These are phyloP conservation scores for Fusarium gaditjirri DNA, from an alignment of 2,329 filamentous ascomycete genomes.

Conservation along the genomic window DNA sequence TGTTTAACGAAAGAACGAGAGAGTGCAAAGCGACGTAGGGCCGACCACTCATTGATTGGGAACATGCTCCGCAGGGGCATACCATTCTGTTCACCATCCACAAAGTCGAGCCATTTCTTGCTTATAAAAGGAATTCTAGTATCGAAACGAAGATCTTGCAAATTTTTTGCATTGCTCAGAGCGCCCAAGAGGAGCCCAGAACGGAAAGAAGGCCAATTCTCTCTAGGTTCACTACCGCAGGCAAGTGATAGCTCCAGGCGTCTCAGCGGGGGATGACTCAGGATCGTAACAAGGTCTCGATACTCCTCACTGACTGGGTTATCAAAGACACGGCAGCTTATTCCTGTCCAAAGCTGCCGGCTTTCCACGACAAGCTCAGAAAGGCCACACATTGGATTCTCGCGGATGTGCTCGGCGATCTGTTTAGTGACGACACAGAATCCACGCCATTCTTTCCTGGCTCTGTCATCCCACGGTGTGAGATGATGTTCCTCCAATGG, in stretches of 20 bases:
- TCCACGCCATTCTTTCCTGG: conserved; percentile 41
- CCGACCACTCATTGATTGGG: conserved; percentile 43
- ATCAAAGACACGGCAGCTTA: conserved; percentile 34
- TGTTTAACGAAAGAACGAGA: conserved; percentile 45
- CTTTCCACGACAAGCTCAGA: conserved; percentile 51
- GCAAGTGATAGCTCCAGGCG: conserved; percentile 14
- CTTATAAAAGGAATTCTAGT: background rate
- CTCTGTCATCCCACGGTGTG: background rate
- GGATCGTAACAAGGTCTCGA: background rate
- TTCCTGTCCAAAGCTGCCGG: conserved; percentile 44
- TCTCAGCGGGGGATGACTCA: background rate
- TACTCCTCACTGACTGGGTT: background rate
- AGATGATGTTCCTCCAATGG: background rate
- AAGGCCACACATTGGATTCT: conserved; percentile 20
- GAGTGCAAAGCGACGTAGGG: conserved; percentile 48
- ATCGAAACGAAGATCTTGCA: conserved; percentile 41
- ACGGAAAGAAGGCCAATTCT: background rate
- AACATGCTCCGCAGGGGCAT: conserved; percentile 46
- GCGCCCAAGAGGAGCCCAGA: background rate
- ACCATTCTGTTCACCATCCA: background rate
- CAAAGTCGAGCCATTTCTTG: rapidly evolving
- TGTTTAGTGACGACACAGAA: conserved; percentile 44
- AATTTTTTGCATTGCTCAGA: conserved; percentile 16
- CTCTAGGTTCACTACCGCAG: rapidly evolving
- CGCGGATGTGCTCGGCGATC: conserved; percentile 37